A percentile compares a stretch with the other conserved stretches of the same genome.
Evolutionary conservation across 192 early-diverging fungal genomes (phyloP).

Genomic region (Pilaira anomala): DNA sequence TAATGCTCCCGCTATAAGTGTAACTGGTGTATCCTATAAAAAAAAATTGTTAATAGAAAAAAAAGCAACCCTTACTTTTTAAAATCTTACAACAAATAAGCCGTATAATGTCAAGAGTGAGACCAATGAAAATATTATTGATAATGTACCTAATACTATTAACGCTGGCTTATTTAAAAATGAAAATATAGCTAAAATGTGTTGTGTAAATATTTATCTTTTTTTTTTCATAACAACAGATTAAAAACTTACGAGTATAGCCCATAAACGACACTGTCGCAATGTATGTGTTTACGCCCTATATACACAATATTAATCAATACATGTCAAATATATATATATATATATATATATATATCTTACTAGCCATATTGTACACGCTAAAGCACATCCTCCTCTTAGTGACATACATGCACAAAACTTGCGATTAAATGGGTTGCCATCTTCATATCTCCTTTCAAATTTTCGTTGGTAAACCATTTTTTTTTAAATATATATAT

Average conservation of each 20-base stretch:
- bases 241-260: constrained; percentile 27
- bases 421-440: constrained; percentile 7
- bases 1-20: constrained; percentile 8
- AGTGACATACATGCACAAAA: constrained; percentile 35
- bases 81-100: constrained; percentile 21
- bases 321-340: neutral
- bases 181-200: constrained; percentile 34
- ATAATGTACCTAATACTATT: constrained; percentile 24
- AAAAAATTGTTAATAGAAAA: neutral
- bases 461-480: too few species aligned
- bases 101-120: constrained; percentile 21
- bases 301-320: neutral
- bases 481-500: neutral
- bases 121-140: constrained; percentile 23
- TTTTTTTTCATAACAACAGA: neutral
- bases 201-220: neutral
- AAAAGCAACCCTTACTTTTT: neutral
- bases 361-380: constrained; percentile 34
- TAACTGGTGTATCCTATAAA: constrained; percentile 21
- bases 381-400: constrained; percentile 25
- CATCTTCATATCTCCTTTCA: neutral
- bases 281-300: constrained; percentile 29
- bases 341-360: neutral
- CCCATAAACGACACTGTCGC: constrained; percentile 22
- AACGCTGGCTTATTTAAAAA: constrained; percentile 25